Conservation (phyloP, 2,329 filamentous ascomycete genomes). For the Fusarium sp. region DNA sequence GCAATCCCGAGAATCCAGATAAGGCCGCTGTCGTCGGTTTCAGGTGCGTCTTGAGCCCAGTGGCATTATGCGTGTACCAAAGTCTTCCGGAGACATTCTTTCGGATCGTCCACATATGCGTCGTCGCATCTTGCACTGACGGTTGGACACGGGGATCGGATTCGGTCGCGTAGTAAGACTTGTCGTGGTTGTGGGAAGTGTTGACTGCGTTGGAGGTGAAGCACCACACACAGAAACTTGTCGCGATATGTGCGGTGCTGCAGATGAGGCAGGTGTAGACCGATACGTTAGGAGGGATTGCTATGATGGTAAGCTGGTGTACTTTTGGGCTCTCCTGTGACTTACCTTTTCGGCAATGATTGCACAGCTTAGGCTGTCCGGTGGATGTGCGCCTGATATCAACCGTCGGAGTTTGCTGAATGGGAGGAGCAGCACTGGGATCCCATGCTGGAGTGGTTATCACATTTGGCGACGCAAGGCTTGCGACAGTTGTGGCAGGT, state of each 20-base stretch:
- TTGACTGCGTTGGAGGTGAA: slow-evolving; percentile 43
- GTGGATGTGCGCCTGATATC: slow-evolving; percentile 19
- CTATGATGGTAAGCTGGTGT: not conserved
- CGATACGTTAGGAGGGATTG: slow-evolving; percentile 43
- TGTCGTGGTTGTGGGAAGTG: slow-evolving; percentile 44
- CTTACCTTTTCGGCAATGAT: slow-evolving; percentile 42
- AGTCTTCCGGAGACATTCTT: slow-evolving; percentile 45
- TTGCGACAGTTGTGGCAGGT: slow-evolving; percentile 21
- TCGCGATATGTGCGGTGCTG: slow-evolving; percentile 38
- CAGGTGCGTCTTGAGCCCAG: slow-evolving; percentile 44
- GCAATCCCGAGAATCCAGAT: slow-evolving; percentile 24
- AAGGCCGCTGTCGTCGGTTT: slow-evolving; percentile 33
- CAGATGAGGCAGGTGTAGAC: slow-evolving; percentile 47
- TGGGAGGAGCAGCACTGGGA: not conserved
- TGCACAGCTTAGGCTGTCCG: slow-evolving; percentile 19
- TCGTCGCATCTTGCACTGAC: slow-evolving; percentile 28
- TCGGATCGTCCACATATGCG: slow-evolving; percentile 42
- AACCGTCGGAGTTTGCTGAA: not conserved
- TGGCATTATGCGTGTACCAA: slow-evolving; percentile 46
- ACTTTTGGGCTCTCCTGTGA: too few species aligned
- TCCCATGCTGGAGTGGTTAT: slow-evolving; percentile 21
- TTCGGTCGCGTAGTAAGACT: slow-evolving; percentile 44
- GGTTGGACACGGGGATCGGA: slow-evolving; percentile 42
- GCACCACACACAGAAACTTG: slow-evolving; percentile 47
- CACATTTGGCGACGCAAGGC: slow-evolving; percentile 13